A percentile compares a stretch with the other conserved stretches of the same genome.
Conservation (phyloP, 2,329 filamentous ascomycete species). For the Ciborinia camelliae region DNA sequence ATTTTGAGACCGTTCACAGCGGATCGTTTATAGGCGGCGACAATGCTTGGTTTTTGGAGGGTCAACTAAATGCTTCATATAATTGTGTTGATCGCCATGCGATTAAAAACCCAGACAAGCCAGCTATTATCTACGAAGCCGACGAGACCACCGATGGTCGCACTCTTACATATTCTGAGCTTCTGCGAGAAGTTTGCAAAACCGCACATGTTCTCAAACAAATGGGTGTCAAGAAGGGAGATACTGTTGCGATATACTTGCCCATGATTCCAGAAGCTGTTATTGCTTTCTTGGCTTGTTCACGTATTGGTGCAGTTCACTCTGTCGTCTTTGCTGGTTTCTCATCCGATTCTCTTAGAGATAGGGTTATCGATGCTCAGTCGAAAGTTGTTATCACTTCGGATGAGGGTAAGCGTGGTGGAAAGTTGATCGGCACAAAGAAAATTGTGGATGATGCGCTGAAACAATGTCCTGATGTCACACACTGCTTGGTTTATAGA, state of each 20-base stretch:
- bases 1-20: slow-evolving; percentile 84
- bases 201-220: slow-evolving; percentile 85
- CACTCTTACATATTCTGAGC: slow-evolving; percentile 87
- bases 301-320: slow-evolving; percentile 91
- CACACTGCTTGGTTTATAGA: slow-evolving; percentile 85
- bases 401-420: slow-evolving; percentile 96
- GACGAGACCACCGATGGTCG: slow-evolving; percentile 86
- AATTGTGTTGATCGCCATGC: slow-evolving; percentile 97
- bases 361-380: slow-evolving; percentile 86
- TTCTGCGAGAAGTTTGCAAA: slow-evolving; percentile 86
- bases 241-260: slow-evolving; percentile 94
- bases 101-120: slow-evolving; percentile 86
- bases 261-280: slow-evolving; percentile 98
- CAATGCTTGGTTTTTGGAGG: slow-evolving; percentile 91
- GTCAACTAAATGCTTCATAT: slow-evolving; percentile 90
- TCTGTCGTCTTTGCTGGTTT: slow-evolving; percentile 98
- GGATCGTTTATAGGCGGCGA: slow-evolving; percentile 78
- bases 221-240: slow-evolving; percentile 95
- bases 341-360: slow-evolving; percentile 90
- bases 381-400: slow-evolving; percentile 95
- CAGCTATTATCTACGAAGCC: slow-evolving; percentile 98
- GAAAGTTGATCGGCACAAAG: slow-evolving; percentile 96
- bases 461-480: slow-evolving; percentile 89
- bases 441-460: slow-evolving; percentile 98
- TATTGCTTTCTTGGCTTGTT: slow-evolving; percentile 84